phyloP scores from a whole-genome alignment of 495 filamentous ascomycete species.

The Hyaloscypha variabilis region DNA sequence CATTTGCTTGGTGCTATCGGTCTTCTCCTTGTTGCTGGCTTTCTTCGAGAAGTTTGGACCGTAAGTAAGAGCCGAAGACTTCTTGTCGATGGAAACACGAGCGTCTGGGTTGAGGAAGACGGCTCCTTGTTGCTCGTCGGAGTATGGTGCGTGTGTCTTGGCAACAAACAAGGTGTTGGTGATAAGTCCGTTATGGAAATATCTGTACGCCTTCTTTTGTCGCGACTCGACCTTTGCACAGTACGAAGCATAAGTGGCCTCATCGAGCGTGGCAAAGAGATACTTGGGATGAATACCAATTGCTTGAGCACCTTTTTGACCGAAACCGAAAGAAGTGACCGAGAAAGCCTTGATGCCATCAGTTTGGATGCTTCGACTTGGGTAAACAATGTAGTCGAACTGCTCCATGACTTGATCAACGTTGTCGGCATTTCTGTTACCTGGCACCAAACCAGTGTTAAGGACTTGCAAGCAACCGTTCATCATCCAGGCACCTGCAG shows the following conservation, averaged over 20 bases:
- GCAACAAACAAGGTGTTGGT: slow-evolving; percentile 97
- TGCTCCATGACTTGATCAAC: slow-evolving; percentile 94
- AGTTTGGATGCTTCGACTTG: slow-evolving; percentile 92
- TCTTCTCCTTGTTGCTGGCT: slow-evolving; percentile 48
- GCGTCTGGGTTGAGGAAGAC: slow-evolving; percentile 96
- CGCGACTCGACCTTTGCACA: slow-evolving; percentile 83
- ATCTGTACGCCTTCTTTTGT: slow-evolving; percentile 98
- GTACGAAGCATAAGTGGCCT: slow-evolving; percentile 80
- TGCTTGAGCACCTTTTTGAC: slow-evolving; percentile 96
- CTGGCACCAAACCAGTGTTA: slow-evolving; percentile 90
- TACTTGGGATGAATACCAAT: slow-evolving; percentile 97
- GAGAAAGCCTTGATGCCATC: slow-evolving; percentile 98
- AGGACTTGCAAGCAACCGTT: slow-evolving; percentile 96
- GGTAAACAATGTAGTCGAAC: slow-evolving; percentile 97
- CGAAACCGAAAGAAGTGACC: slow-evolving; percentile 98
- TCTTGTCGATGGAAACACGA: slow-evolving; percentile 82
- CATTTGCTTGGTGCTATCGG: slow-evolving; percentile 70
- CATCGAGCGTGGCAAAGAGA: slow-evolving; percentile 91
- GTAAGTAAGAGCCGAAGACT: slow-evolving; percentile 75
- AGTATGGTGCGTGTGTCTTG: slow-evolving; percentile 88
- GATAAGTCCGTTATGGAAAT: slow-evolving; percentile 95
- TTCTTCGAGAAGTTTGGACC: slow-evolving; percentile 64
- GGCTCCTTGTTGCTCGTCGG: slow-evolving; percentile 77
- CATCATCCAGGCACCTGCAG: slow-evolving; percentile 99
- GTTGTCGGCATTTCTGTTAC: slow-evolving; percentile 98